A percentile compares a stretch with the other conserved stretches of the same genome.
Evolutionary conservation across 176 grass and related monocot genomes (phyloP).

Genomic region (Elymus sibiricus): DNA sequence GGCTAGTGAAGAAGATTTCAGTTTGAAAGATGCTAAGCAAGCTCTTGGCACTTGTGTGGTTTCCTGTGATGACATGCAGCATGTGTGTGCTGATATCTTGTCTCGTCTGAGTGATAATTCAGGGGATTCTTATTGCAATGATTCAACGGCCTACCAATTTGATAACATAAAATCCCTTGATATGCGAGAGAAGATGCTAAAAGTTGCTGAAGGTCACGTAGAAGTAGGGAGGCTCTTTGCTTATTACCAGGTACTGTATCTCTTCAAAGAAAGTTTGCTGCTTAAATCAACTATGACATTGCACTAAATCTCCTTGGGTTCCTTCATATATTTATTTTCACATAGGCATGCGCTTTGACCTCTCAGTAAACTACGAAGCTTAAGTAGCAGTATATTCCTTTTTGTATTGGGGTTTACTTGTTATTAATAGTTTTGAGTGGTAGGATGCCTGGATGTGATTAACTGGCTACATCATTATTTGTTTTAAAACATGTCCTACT

Average conservation of each 20-base stretch:
- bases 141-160: constrained; percentile 15
- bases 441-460: constrained; percentile 21
- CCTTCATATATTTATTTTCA: constrained; percentile 23
- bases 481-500: constrained; percentile 28
- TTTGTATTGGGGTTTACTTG: constrained; percentile 4
- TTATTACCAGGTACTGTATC: constrained; percentile 83
- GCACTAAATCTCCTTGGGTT: constrained; percentile 6
- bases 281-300: neutral
- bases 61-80: constrained; percentile 46
- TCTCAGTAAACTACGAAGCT: neutral
- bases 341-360: neutral
- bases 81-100: constrained; percentile 38
- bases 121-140: constrained; percentile 27
- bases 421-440: constrained; percentile 16
- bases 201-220: constrained; percentile 90
- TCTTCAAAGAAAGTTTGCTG: constrained; percentile 11
- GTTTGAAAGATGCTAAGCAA: constrained; percentile 47
- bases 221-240: constrained; percentile 90
- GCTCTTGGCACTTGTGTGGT: constrained; percentile 34
- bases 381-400: neutral
- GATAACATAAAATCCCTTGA: constrained; percentile 39
- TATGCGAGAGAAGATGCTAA: constrained; percentile 66
- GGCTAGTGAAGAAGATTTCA: constrained; percentile 38
- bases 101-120: constrained; percentile 26
- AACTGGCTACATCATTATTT: neutral